phyloP scores from a whole-genome alignment of 495 filamentous ascomycete species.

The Evansstolkia leycettana region DNA sequence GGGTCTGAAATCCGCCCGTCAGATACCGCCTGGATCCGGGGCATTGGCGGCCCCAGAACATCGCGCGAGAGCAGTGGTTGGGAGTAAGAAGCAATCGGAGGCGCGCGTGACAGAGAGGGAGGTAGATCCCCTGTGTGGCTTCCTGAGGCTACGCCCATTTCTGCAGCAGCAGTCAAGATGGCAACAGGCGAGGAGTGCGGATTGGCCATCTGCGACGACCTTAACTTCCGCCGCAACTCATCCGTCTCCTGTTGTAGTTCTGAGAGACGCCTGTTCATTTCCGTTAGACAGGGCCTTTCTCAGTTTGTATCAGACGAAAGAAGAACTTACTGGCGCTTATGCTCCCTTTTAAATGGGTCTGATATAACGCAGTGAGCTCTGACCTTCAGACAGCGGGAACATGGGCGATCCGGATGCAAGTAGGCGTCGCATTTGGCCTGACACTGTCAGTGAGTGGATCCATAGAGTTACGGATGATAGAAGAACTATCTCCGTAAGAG shows the following conservation, averaged over 20 bases:
- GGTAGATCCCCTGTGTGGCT: not conserved
- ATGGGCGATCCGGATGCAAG: conserved; percentile 18
- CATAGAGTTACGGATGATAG: not conserved
- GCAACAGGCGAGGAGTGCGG: conserved; percentile 17
- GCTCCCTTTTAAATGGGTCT: conserved; percentile 30
- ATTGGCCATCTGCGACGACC: conserved; percentile 10
- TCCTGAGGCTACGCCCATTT: conserved; percentile 10
- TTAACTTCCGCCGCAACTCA: conserved; percentile 23
- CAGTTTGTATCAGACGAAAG: no score
- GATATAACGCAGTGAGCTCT: conserved; percentile 26
- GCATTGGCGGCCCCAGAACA: conserved; percentile 1
- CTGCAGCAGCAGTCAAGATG: conserved; percentile 18
- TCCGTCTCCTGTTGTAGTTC: conserved; percentile 26
- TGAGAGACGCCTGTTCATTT: conserved; percentile 6
- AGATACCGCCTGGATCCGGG: conserved; percentile 2
- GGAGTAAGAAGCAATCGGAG: conserved; percentile 6
- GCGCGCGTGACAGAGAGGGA: conserved; percentile 5
- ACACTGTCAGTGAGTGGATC: not conserved
- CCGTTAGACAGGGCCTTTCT: no score
- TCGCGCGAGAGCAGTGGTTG: conserved; percentile 8
- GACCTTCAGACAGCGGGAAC: conserved; percentile 25
- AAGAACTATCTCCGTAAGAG: not conserved
- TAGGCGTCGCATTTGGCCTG: conserved; percentile 34
- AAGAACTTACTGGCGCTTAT: conserved; percentile 29
- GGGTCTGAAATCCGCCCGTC: conserved; percentile 3